These are phyloP conservation scores for Rosa hybrid DNA, from an alignment of 331 rosid genomes.

Conservation along the genomic window DNA sequence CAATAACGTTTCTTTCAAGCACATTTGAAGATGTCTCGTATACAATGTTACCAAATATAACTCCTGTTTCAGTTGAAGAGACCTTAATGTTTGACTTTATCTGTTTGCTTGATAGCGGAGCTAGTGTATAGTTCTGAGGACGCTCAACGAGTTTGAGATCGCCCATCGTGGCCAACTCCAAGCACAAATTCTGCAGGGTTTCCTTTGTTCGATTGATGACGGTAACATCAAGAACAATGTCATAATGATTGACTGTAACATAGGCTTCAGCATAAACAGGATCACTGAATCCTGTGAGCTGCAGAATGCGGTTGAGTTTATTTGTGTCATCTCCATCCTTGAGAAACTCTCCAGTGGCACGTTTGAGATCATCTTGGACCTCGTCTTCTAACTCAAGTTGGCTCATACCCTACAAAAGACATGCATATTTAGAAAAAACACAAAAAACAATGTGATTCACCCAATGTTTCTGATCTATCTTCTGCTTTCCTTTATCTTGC, in stretches of 20 bases:
- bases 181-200: conserved; percentile 94
- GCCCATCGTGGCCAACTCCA: conserved; percentile 99
- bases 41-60: conserved; percentile 92
- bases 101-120: conserved; percentile 96
- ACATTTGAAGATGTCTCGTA: conserved; percentile 92
- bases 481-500: background rate
- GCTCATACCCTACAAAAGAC: conserved; percentile 82
- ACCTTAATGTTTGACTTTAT: conserved; percentile 97
- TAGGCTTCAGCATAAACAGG: conserved; percentile 99
- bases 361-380: conserved; percentile 97
- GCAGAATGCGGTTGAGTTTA: conserved; percentile 95
- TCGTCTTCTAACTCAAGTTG: conserved; percentile 98
- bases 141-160: conserved; percentile 98
- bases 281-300: conserved; percentile 98
- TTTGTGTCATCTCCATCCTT: conserved; percentile 88
- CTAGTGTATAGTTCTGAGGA: conserved; percentile 94
- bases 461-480: background rate
- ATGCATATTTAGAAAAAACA: background rate
- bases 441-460: background rate
- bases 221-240: conserved; percentile 97
- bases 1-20: conserved; percentile 87
- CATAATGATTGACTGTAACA: conserved; percentile 95
- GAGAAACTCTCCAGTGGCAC: conserved; percentile 97
- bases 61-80: conserved; percentile 97
- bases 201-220: conserved; percentile 96